phyloP scores from a whole-genome alignment of 805 yeast species.

The Starmerella vaccinii region DNA sequence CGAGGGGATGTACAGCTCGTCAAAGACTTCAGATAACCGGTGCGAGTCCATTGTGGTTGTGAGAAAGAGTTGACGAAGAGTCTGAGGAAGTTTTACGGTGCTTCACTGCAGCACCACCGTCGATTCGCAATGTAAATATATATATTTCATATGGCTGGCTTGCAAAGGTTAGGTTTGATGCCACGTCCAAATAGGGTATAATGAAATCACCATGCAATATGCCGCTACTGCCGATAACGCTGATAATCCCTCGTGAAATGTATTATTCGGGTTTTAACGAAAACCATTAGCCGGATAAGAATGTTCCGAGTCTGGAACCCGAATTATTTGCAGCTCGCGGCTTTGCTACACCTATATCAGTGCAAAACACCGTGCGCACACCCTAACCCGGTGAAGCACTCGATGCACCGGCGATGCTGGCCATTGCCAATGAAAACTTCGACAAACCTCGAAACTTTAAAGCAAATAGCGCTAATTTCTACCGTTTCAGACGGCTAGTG shows the following conservation, averaged over 20 bases:
- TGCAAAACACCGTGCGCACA: background rate
- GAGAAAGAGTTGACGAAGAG: background rate
- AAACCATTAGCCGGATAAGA: constrained; percentile 5
- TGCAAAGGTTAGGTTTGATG: background rate
- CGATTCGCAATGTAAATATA: background rate
- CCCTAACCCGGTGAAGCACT: background rate
- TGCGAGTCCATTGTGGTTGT: constrained; percentile 37
- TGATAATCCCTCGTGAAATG: constrained; percentile 8
- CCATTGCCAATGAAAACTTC: background rate
- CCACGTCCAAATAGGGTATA: constrained; percentile 5
- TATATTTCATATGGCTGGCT: constrained; percentile 18
- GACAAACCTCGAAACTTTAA: too few relatives aligned
- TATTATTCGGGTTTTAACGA: constrained; percentile 5
- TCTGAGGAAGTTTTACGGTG: background rate
- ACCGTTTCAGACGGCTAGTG: background rate
- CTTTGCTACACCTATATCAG: background rate
- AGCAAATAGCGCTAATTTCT: too few relatives aligned
- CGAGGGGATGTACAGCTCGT: constrained; percentile 43
- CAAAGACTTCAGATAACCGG: constrained; percentile 33
- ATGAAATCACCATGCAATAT: constrained; percentile 8
- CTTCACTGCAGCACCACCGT: too few relatives aligned
- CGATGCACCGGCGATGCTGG: background rate
- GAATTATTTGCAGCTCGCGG: background rate
- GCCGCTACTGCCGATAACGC: background rate
- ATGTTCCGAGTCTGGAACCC: too few relatives aligned